These are phyloP conservation scores for Tothia fuscella DNA, from an alignment of 2,329 filamentous ascomycete species.

Conservation along the genomic window DNA sequence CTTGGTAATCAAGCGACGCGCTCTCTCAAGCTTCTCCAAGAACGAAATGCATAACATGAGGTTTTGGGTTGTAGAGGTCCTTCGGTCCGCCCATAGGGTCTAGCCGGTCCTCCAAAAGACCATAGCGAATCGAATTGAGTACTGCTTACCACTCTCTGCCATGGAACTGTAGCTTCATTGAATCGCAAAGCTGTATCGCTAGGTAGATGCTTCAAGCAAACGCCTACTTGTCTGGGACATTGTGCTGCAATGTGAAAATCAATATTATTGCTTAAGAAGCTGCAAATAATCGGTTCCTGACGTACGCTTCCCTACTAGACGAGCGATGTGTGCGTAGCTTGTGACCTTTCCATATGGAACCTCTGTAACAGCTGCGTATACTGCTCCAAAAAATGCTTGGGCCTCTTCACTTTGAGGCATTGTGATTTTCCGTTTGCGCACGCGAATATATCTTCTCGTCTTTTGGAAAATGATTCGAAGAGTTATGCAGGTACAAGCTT, in stretches of 20 bases:
- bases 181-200: slow-evolving; percentile 40
- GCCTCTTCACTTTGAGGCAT: slow-evolving; percentile 53
- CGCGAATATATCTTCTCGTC: too few relatives aligned
- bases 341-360: slow-evolving; percentile 77
- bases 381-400: slow-evolving; percentile 59
- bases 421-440: too few relatives aligned
- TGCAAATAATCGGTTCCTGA: slow-evolving; percentile 12
- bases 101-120: too few relatives aligned
- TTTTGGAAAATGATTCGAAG: too few relatives aligned
- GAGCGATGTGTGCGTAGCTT: slow-evolving; percentile 72
- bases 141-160: slow-evolving; percentile 85
- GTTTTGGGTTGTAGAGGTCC: too few relatives aligned
- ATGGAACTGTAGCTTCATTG: slow-evolving; percentile 72
- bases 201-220: slow-evolving; percentile 76
- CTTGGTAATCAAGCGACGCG: background rate
- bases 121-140: too few relatives aligned
- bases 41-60: too few relatives aligned
- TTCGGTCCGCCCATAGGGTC: too few relatives aligned
- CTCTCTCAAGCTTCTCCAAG: too few relatives aligned
- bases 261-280: background rate
- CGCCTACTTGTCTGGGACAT: slow-evolving; percentile 61
- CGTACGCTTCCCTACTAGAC: slow-evolving; percentile 60
- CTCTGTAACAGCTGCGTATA: slow-evolving; percentile 76
- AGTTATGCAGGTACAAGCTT: too few relatives aligned
- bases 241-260: slow-evolving; percentile 10